Evolutionary conservation across 371 early-diverging fungal species (phyloP).

Genomic region (Actinomucor elegans): DNA sequence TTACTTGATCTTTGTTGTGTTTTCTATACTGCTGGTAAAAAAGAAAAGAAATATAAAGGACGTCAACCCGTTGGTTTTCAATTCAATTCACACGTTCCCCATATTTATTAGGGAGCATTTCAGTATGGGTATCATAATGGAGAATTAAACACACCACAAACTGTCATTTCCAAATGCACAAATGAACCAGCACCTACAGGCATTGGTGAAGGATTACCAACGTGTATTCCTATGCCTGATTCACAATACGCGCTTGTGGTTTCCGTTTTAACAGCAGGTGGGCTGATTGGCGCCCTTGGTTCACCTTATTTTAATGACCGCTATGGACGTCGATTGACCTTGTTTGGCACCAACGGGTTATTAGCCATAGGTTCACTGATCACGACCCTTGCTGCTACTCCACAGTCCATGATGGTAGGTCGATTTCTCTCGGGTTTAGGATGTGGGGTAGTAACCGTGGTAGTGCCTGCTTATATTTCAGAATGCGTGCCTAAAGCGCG

Average conservation of each 20-base stretch:
- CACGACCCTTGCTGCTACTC: conserved; percentile 60
- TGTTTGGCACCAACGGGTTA: conserved; percentile 66
- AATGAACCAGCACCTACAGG: conserved; percentile 10
- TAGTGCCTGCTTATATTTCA: conserved; percentile 84
- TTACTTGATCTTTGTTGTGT: conserved; percentile 41
- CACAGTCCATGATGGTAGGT: conserved; percentile 62
- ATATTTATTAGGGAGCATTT: conserved; percentile 53
- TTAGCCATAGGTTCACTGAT: conserved; percentile 64
- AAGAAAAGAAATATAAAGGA: too few species aligned
- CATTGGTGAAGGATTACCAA: conserved; percentile 42
- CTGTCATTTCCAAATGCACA: conserved; percentile 65
- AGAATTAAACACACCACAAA: conserved; percentile 76
- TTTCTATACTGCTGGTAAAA: conserved; percentile 39
- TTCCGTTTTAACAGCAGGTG: conserved; percentile 76
- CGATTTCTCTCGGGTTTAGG: conserved; percentile 87
- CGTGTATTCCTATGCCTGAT: conserved; percentile 84
- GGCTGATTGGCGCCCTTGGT: conserved; percentile 78
- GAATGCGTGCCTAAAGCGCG: conserved; percentile 77
- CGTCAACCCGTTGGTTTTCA: too few species aligned
- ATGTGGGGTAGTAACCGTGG: conserved; percentile 78
- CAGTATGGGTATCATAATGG: conserved; percentile 86
- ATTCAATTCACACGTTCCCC: neutral
- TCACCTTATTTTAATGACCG: conserved; percentile 70
- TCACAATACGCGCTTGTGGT: conserved; percentile 69
- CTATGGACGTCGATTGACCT: conserved; percentile 72